phyloP scores from a whole-genome alignment of 2,329 filamentous ascomycete genomes.

The Alternaria triticina region DNA sequence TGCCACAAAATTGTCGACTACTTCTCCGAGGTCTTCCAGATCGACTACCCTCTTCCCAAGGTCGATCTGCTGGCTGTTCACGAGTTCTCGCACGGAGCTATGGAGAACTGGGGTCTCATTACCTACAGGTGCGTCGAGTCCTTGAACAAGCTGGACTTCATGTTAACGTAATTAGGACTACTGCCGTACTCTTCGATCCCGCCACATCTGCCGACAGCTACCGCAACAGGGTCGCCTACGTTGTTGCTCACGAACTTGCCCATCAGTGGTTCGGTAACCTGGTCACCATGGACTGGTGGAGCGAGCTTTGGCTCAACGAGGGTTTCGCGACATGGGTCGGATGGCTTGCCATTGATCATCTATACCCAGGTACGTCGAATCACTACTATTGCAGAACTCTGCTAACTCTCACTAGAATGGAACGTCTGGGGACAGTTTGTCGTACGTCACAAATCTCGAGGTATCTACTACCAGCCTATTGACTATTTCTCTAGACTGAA shows the following conservation, averaged over 20 bases:
- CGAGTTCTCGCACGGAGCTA: constrained; percentile 86
- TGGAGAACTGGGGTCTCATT: constrained; percentile 99
- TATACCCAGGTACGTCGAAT: constrained; percentile 71
- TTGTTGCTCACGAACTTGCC: constrained; percentile 96
- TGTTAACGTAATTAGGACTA: constrained; percentile 61
- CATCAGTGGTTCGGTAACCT: constrained; percentile 97
- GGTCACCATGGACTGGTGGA: constrained; percentile 98
- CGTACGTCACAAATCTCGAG: constrained; percentile 64
- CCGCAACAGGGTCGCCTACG: constrained; percentile 93
- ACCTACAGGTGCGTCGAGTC: constrained; percentile 73
- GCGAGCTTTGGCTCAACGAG: constrained; percentile 88
- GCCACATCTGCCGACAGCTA: constrained; percentile 87
- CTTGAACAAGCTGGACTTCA: background rate
- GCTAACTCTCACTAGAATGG: constrained; percentile 69
- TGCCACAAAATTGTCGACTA: constrained; percentile 94
- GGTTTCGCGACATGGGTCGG: constrained; percentile 98
- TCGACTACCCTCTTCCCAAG: constrained; percentile 85
- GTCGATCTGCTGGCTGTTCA: constrained; percentile 96
- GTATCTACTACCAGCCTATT: constrained; percentile 51
- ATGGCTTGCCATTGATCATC: constrained; percentile 88
- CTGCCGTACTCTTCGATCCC: constrained; percentile 94
- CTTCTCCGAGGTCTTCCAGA: constrained; percentile 93
- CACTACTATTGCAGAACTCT: background rate
- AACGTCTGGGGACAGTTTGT: constrained; percentile 98
- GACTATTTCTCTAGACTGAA: constrained; percentile 70